phyloP scores from a whole-genome alignment of 1,284 basidiomycete genomes.

The Naganishia albida region DNA sequence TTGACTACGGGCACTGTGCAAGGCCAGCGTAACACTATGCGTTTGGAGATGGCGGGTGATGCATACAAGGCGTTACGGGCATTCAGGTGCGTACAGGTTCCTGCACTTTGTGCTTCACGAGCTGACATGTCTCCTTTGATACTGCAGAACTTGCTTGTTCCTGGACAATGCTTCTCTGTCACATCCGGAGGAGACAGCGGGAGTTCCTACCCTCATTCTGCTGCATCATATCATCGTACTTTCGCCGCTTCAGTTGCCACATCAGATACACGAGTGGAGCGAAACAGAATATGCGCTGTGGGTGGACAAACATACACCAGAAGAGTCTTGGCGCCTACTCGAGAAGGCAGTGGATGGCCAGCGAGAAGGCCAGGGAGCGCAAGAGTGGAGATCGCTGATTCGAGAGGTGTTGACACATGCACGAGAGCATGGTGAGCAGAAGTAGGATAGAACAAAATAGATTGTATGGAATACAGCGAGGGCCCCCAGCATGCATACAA shows the following conservation, averaged over 20 bases:
- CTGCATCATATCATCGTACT: constrained; percentile 90
- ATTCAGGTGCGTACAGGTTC: constrained; percentile 65
- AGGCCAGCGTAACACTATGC: constrained; percentile 62
- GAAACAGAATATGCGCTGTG: constrained; percentile 73
- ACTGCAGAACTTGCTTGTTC: constrained; percentile 76
- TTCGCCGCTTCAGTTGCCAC: constrained; percentile 78
- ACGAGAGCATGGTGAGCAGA: constrained; percentile 25
- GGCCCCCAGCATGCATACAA: not conserved
- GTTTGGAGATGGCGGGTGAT: constrained; percentile 70
- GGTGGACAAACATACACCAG: constrained; percentile 48
- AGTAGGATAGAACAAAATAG: not conserved
- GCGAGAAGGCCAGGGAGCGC: constrained; percentile 34
- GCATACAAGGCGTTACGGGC: constrained; percentile 77
- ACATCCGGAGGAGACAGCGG: constrained; percentile 64
- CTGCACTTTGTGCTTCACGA: not conserved
- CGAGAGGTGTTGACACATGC: constrained; percentile 46
- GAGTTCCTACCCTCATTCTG: constrained; percentile 77
- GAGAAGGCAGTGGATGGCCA: constrained; percentile 50
- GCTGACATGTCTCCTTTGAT: too few relatives aligned
- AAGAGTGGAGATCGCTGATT: constrained; percentile 39
- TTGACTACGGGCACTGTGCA: constrained; percentile 59
- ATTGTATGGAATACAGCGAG: not conserved
- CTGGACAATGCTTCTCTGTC: constrained; percentile 71
- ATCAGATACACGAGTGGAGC: constrained; percentile 84
- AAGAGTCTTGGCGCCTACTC: constrained; percentile 43